phyloP scores from a whole-genome alignment of 83 land plant genomes.

The Picea abies region DNA sequence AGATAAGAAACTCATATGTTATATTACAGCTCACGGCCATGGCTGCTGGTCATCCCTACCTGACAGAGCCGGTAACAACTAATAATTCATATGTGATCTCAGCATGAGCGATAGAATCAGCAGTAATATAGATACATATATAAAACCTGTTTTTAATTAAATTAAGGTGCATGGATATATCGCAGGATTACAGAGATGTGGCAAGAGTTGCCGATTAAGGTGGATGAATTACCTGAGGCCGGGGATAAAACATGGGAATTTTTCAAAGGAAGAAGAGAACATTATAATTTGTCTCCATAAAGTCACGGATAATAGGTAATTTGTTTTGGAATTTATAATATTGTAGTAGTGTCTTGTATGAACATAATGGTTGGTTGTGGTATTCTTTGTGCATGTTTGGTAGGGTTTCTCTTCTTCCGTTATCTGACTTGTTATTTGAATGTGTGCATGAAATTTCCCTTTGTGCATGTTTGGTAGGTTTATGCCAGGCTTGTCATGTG shows the following conservation, averaged over 20 bases:
- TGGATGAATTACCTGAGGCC: constrained; percentile 47
- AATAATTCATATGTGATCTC: neutral
- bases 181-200: constrained; percentile 32
- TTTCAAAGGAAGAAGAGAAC: constrained; percentile 32
- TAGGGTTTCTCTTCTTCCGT: too few relatives aligned
- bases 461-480: too few relatives aligned
- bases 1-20: constrained; percentile 30
- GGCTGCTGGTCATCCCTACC: constrained; percentile 50
- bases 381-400: too few relatives aligned
- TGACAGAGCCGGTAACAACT: constrained; percentile 31
- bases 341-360: too few relatives aligned
- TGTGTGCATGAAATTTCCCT: too few relatives aligned
- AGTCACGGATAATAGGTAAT: constrained; percentile 33
- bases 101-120: neutral
- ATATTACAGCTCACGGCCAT: constrained; percentile 31
- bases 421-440: too few relatives aligned
- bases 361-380: too few relatives aligned
- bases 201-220: constrained; percentile 44
- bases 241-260: constrained; percentile 32
- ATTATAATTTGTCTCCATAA: constrained; percentile 30
- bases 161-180: neutral
- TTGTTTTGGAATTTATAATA: too few relatives aligned
- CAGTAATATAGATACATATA: neutral
- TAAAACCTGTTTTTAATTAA: neutral
- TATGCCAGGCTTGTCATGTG: too few relatives aligned